A percentile compares a stretch with the other conserved stretches of the same genome.
Evolutionary conservation across 495 filamentous ascomycete genomes (phyloP).

Genomic region (Penicillium maclennaniae): DNA sequence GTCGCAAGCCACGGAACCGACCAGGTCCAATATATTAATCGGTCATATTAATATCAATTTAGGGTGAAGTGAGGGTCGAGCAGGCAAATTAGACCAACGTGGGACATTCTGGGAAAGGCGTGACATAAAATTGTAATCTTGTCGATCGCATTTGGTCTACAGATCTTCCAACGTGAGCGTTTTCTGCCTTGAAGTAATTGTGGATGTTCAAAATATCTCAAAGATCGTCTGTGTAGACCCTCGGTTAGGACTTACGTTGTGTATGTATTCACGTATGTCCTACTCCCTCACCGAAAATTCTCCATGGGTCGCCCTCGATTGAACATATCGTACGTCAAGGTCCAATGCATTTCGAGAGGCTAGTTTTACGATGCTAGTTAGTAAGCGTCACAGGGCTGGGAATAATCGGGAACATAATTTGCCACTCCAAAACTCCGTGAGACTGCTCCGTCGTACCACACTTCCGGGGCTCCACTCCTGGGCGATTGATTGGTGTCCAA

Average conservation of each 20-base stretch:
- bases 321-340: no score
- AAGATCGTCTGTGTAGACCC: no score
- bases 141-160: neutral
- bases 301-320: no score
- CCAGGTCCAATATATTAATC: conserved; percentile 9
- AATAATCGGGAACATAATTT: neutral
- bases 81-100: neutral
- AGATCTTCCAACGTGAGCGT: neutral
- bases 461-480: neutral
- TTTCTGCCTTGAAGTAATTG: no score
- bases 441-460: neutral
- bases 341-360: no score
- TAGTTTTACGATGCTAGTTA: no score
- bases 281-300: no score
- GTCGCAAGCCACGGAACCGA: conserved; percentile 9
- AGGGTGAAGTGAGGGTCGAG: neutral
- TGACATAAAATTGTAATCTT: neutral
- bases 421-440: neutral
- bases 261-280: no score
- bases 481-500: neutral
- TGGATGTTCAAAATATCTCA: no score
- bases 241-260: no score
- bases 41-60: neutral
- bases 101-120: neutral
- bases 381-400: no score